Base-by-base conservation (phyloP, 2,329 filamentous ascomycete genomes). In the Arthrinium phaeospermum region DNA sequence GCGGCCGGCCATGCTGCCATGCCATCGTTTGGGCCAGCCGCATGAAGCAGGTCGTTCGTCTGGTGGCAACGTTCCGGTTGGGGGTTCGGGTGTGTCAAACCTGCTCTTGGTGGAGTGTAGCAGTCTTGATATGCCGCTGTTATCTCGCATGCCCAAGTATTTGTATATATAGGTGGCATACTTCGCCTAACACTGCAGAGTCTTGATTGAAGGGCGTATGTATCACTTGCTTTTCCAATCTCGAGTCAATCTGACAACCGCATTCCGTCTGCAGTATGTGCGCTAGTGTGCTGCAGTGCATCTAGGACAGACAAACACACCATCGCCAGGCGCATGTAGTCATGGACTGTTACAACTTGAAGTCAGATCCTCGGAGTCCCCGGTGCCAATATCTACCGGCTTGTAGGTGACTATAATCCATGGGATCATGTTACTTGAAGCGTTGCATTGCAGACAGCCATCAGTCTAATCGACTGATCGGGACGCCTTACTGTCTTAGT, bases 221-320 rank as follows among this genome's bases (percentile, higher is more conserved):
- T 5, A 7, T 10, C 30, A 61, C 22, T 41, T 41, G 34, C 34
- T 61, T 61, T 64, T 37, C 57, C 4, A 41, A 34, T 64, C 57
- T 64, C 57, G 57, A 64, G 57, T 41, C 16, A 64, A 64, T 64
- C 57, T 64, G 34, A 64, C 57, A 41, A 41, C 34, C n/a, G 57
- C 57, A 64, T 22, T n/a, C 57, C 41, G 57, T 30, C 57, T 64
- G 57, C 57, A 34, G 34, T 6, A 34, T 24, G 34, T 64, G 57
- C 57, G 57, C 41, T 64, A 64, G 57, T 64, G 30, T n/a, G 57
- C 57, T n/a, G 30, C 19, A 41, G 57, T 41, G 3, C 49, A 24
- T 27, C 49, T 27, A 14, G 49, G n/a, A 24, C 24, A 51, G 49
- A 13, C n/a, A 51, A 24, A 24, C n/a, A 27, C n/a, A 12, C 8